Evolutionary conservation across 306 rosid species (phyloP).

Genomic region (Vigna radiata): DNA sequence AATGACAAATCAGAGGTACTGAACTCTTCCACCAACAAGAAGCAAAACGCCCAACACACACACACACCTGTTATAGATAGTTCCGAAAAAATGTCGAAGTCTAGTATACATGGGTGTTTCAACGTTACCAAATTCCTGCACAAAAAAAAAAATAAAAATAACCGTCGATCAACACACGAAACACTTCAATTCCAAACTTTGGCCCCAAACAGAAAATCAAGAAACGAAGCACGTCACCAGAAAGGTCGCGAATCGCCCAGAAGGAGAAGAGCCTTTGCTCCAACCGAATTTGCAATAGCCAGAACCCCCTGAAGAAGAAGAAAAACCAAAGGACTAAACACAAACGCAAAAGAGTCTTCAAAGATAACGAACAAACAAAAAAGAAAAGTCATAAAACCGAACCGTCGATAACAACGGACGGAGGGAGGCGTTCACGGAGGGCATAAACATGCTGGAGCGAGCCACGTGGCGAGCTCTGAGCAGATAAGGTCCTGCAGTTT

Average conservation of each 20-base stretch:
- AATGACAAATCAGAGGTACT: not conserved
- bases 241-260: slow-evolving; percentile 68
- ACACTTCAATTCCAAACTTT: not conserved
- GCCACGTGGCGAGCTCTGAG: slow-evolving; percentile 42
- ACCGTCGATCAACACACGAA: not conserved
- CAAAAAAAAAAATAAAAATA: not conserved
- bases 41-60: not conserved
- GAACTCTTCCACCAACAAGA: not conserved
- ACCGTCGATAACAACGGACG: slow-evolving; percentile 79
- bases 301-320: slow-evolving; percentile 71
- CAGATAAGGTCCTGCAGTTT: slow-evolving; percentile 51
- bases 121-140: slow-evolving; percentile 84
- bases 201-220: not conserved
- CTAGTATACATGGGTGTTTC: slow-evolving; percentile 79
- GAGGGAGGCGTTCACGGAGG: slow-evolving; percentile 59
- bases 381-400: not conserved
- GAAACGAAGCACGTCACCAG: slow-evolving; percentile 47
- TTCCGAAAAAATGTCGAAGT: slow-evolving; percentile 65
- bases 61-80: slow-evolving; percentile 69
- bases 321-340: not conserved
- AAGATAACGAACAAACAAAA: not conserved
- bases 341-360: not conserved
- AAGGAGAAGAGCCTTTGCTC: slow-evolving; percentile 60
- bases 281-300: slow-evolving; percentile 89
- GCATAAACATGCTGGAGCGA: slow-evolving; percentile 58